Percentiles rank a stretch among this genome's conserved stretches.
These are phyloP conservation scores for Eucalyptus regnans DNA, from an alignment of 345 rosid species.

Conservation along the genomic window DNA sequence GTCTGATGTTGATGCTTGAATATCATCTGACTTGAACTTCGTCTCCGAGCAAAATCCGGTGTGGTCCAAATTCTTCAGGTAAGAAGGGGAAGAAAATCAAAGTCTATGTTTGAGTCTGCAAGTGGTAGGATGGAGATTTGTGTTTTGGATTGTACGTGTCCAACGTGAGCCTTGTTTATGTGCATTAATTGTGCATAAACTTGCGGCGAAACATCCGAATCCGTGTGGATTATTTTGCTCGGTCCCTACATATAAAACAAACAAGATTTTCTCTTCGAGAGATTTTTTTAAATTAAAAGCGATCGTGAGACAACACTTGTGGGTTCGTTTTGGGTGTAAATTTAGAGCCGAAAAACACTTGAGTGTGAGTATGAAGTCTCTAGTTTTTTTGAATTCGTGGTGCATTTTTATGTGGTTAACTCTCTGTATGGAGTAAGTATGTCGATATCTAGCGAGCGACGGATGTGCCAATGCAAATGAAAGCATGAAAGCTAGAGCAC, in stretches of 20 bases:
- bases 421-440: background rate
- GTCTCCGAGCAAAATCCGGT: background rate
- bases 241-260: background rate
- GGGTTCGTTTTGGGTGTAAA: background rate
- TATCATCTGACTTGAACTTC: background rate
- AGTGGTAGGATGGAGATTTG: too few species aligned
- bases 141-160: too few species aligned
- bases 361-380: background rate
- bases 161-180: too few species aligned
- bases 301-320: background rate
- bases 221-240: too few species aligned
- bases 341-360: too few species aligned
- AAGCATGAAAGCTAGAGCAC: background rate
- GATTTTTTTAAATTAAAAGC: background rate
- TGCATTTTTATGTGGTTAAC: background rate
- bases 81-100: background rate
- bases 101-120: background rate
- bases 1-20: background rate
- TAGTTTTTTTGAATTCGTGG: background rate
- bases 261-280: background rate
- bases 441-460: background rate
- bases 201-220: too few species aligned
- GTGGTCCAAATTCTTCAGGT: background rate
- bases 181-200: too few species aligned
- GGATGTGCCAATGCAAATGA: background rate